Conservation (phyloP, 306 rosid genomes). For the Cercis canadensis region DNA sequence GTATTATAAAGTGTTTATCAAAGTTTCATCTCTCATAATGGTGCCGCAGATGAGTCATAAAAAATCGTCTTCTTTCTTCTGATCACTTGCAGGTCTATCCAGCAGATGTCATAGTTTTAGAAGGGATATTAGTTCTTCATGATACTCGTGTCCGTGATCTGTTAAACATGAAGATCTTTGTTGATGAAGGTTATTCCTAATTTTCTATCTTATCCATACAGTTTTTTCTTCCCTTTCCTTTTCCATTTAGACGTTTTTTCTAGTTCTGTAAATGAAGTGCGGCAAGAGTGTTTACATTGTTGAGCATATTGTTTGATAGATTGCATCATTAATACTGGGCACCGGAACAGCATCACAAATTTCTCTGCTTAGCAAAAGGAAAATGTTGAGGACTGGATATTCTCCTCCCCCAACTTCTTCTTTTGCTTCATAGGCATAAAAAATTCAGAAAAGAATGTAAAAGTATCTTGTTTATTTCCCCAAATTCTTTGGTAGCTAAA, state of each 20-base stretch:
- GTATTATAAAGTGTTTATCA: background rate
- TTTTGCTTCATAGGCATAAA: background rate
- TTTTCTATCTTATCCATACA: background rate
- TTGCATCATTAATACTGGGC: background rate
- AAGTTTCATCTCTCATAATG: background rate
- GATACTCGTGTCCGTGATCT: constrained; percentile 79
- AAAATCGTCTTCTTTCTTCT: background rate
- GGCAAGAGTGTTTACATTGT: background rate
- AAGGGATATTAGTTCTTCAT: constrained; percentile 83
- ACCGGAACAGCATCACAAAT: background rate
- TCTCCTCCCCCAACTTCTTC: background rate
- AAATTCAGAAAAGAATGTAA: background rate
- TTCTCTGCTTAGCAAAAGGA: background rate
- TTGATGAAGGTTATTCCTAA: constrained; percentile 69
- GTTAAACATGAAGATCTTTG: constrained; percentile 94
- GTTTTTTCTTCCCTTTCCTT: constrained; percentile 24
- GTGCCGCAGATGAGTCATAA: too few species aligned
- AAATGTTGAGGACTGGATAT: background rate
- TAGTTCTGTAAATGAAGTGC: too few species aligned
- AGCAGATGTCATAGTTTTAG: constrained; percentile 78
- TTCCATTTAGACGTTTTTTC: too few species aligned
- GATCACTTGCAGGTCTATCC: constrained; percentile 64
- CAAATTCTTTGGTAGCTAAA: background rate
- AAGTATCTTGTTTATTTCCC: background rate
- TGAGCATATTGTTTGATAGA: background rate